Evolutionary conservation across 192 early-diverging fungal genomes (phyloP).

Genomic region (Allomyces macrogynus): DNA sequence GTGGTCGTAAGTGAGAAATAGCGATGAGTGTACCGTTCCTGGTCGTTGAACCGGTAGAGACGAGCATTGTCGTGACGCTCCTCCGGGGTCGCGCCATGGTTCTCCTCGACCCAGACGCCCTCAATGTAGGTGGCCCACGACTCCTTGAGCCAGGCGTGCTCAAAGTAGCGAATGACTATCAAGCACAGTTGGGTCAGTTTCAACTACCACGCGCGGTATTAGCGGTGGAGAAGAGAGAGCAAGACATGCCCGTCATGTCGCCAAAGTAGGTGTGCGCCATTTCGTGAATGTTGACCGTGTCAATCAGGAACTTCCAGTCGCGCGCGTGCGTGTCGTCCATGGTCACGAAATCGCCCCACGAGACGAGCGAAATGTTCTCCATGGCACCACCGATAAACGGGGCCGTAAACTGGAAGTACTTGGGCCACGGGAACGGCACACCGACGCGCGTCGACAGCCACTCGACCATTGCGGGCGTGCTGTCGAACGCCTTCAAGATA

Average conservation of each 20-base stretch:
- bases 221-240: not conserved
- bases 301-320: constrained; percentile 11
- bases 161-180: constrained; percentile 32
- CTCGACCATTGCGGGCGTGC: constrained; percentile 20
- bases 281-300: constrained; percentile 28
- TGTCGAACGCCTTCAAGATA: constrained; percentile 18
- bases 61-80: constrained; percentile 13
- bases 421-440: constrained; percentile 23
- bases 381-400: constrained; percentile 25
- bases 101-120: constrained; percentile 8
- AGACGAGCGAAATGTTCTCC: constrained; percentile 34
- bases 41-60: constrained; percentile 10
- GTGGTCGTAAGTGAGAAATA: constrained; percentile 4
- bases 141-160: constrained; percentile 38
- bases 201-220: no score
- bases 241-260: constrained; percentile 8
- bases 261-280: constrained; percentile 38
- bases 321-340: constrained; percentile 14
- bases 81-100: constrained; percentile 12
- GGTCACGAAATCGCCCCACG: constrained; percentile 17
- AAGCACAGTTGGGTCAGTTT: no score
- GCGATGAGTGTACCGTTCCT: constrained; percentile 5
- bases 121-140: constrained; percentile 31
- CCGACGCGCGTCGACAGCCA: constrained; percentile 28
- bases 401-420: constrained; percentile 24